Conservation (phyloP, 805 yeast species). For the Starmerella floris region DNA sequence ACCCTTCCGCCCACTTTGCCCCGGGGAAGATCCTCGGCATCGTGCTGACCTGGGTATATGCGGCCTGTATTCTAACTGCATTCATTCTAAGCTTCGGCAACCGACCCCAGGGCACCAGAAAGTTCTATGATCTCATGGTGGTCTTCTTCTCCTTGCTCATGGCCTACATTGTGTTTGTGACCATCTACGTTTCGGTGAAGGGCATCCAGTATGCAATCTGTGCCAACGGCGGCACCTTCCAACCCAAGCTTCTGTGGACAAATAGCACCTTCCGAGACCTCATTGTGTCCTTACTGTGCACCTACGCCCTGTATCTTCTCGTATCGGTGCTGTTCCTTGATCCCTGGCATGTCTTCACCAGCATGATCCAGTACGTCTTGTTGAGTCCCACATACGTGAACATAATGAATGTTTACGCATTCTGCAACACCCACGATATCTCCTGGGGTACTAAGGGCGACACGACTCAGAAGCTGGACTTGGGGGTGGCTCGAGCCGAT, state of each 20-base stretch:
- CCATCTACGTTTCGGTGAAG: slow-evolving; percentile 62
- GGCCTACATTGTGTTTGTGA: slow-evolving; percentile 82
- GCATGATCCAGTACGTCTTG: slow-evolving; percentile 69
- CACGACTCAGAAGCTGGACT: slow-evolving; percentile 44
- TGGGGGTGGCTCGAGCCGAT: slow-evolving; percentile 71
- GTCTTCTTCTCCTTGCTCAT: slow-evolving; percentile 73
- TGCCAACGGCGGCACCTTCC: slow-evolving; percentile 33
- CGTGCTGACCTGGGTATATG: slow-evolving; percentile 72
- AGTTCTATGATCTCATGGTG: slow-evolving; percentile 61
- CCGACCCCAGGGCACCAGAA: slow-evolving; percentile 79
- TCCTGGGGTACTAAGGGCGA: slow-evolving; percentile 97
- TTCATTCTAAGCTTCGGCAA: slow-evolving; percentile 88
- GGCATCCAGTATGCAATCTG: slow-evolving; percentile 48
- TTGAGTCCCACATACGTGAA: slow-evolving; percentile 83
- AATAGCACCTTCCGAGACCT: slow-evolving; percentile 71
- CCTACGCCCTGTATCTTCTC: slow-evolving; percentile 65
- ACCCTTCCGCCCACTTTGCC: slow-evolving; percentile 43
- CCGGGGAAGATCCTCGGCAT: slow-evolving; percentile 71
- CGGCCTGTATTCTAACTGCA: slow-evolving; percentile 66
- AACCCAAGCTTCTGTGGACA: slow-evolving; percentile 24
- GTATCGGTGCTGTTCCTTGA: slow-evolving; percentile 74
- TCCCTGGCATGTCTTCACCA: slow-evolving; percentile 86
- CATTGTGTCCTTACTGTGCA: slow-evolving; percentile 71
- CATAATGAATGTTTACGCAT: slow-evolving; percentile 84
- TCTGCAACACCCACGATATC: slow-evolving; percentile 89